These are phyloP conservation scores for Tolypocladium ovalisporum DNA, from an alignment of 2,329 filamentous ascomycete species.

Conservation along the genomic window DNA sequence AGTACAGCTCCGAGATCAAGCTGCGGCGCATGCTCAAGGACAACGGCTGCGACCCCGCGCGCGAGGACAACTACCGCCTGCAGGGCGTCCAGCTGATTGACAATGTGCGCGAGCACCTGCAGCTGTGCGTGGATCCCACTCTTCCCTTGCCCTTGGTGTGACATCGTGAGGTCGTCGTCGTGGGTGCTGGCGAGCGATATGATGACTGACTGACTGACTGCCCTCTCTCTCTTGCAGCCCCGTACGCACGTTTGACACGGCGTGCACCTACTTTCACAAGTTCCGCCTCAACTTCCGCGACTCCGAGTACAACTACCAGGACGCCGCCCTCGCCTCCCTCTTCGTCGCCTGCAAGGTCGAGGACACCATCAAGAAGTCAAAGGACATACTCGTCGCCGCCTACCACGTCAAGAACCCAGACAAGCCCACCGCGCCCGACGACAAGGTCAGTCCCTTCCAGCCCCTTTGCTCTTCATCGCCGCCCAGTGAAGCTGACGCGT, in stretches of 20 bases:
- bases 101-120: constrained; percentile 65
- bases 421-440: constrained; percentile 65
- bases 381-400: constrained; percentile 81
- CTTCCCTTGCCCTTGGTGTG: not conserved
- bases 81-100: constrained; percentile 88
- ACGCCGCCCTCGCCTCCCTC: constrained; percentile 77
- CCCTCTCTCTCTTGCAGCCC: constrained; percentile 42
- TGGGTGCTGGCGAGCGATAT: not conserved
- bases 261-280: constrained; percentile 86
- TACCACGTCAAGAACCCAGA: constrained; percentile 69
- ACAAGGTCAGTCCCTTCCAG: constrained; percentile 57
- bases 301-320: constrained; percentile 73
- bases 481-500: too few relatives aligned
- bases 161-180: too few relatives aligned
- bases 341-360: constrained; percentile 96
- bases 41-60: constrained; percentile 61
- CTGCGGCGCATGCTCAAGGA: constrained; percentile 62
- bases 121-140: constrained; percentile 50
- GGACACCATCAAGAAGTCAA: constrained; percentile 94
- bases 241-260: constrained; percentile 83
- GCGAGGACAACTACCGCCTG: constrained; percentile 70
- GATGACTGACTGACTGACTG: not conserved
- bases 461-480: not conserved
- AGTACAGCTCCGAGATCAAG: constrained; percentile 74
- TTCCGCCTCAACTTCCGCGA: constrained; percentile 82